A percentile compares a stretch with the other conserved stretches of the same genome.
Evolutionary conservation across 495 filamentous ascomycete species (phyloP).

Genomic region (Cryomyces antarcticus): DNA sequence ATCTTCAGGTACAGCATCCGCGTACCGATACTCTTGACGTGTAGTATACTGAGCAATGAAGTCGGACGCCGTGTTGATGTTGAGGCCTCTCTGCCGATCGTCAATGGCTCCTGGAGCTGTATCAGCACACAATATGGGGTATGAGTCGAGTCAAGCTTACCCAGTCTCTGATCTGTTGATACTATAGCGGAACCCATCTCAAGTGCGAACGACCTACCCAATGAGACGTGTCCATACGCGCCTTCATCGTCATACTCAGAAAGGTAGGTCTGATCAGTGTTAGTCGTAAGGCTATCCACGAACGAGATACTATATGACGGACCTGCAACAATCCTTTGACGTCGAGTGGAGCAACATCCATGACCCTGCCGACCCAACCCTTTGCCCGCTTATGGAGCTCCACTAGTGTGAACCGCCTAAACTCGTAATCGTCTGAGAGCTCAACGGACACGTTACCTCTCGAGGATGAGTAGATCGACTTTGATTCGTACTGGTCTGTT

Average conservation of each 20-base stretch:
- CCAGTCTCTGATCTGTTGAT: constrained; percentile 65
- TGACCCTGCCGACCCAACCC: constrained; percentile 53
- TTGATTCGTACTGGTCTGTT: constrained; percentile 79
- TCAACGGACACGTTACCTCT: constrained; percentile 63
- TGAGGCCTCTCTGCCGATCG: constrained; percentile 44
- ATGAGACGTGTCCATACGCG: constrained; percentile 67
- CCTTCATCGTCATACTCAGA: constrained; percentile 83
- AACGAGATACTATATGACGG: constrained; percentile 1
- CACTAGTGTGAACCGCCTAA: constrained; percentile 57
- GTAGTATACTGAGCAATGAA: constrained; percentile 96
- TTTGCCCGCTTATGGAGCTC: constrained; percentile 59
- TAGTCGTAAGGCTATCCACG: constrained; percentile 1
- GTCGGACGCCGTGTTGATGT: constrained; percentile 78
- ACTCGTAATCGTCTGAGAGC: constrained; percentile 70
- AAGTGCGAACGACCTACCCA: constrained; percentile 86
- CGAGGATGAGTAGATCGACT: constrained; percentile 53
- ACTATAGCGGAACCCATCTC: constrained; percentile 84
- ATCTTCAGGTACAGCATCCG: constrained; percentile 45
- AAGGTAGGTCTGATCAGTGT: constrained; percentile 48
- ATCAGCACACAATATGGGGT: background rate
- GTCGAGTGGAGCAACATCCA: constrained; percentile 80
- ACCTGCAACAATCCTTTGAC: constrained; percentile 76
- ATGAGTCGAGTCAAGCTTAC: constrained; percentile 12
- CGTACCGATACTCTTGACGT: constrained; percentile 76
- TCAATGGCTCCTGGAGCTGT: constrained; percentile 38